Evolutionary conservation across 1,284 basidiomycete species (phyloP), one percentile per base, ranked within the genome.

Genomic region (Cryptococcus amylolentus): DNA sequence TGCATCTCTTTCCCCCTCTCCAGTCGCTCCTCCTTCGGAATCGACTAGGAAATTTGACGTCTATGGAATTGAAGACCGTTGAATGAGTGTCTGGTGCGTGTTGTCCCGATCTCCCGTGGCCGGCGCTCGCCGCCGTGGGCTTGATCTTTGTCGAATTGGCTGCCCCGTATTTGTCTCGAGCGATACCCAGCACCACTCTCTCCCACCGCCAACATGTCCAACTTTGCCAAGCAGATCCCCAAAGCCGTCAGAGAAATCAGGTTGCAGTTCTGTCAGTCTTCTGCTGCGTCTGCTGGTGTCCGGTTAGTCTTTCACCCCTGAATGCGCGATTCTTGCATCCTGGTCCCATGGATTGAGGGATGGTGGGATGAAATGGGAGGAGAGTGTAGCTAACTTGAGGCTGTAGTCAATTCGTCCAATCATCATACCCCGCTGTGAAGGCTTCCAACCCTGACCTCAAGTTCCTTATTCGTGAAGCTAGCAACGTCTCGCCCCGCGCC

Each of bases 401-500:
- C 12, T 53, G 23, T 73, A 91, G 90, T 65, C 84, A 91, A 78
- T 96, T 94, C 80, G 86, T 96, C 73, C 78, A 87, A 51, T 81
- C 87, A 27, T 82, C 85, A 55, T 96, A 96, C 77, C 86, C 88
- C 2, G 69, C 81, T 49, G 84, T 96, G 76, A 96, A 96, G 80
- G 81, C 88, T 65, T 81, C 89, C 73, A 93, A 96, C 75, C 93
- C 92, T 44, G 87, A 94, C 76, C 79, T 96, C 35, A 93, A 92
- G 40, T 83, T 96, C 42, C 77, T 96, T 66, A 90, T 96, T 69
- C 83, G 92, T 63, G 91, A 96, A 80, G 92, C 92, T n/a, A 81
- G 80, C 62, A 91, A 88, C 35, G 90, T 91, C 9, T 89, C 89
- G 48, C 89, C 92, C 52, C 82, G 91, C 69, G 87, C 86, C 44